Conservation (phyloP, 352 stramenopile species). For the Pythium graminicola region DNA sequence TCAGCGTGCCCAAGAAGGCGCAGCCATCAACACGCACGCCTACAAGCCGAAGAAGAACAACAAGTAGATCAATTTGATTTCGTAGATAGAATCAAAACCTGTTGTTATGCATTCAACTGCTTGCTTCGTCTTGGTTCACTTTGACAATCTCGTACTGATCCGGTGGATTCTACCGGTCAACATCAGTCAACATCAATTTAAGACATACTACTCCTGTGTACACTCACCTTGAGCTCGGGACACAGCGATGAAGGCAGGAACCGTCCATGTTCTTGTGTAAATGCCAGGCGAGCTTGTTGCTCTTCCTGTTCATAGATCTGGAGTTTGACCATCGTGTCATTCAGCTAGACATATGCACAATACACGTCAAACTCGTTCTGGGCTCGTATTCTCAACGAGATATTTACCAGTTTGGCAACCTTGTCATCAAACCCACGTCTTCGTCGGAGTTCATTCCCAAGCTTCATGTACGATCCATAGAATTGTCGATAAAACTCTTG, state of each 20-base stretch:
- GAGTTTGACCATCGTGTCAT: constrained; percentile 48
- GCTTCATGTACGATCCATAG: constrained; percentile 48
- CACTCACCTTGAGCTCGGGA: constrained; percentile 59
- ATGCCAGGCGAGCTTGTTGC: constrained; percentile 29
- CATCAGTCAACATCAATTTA: not conserved
- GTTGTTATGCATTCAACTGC: constrained; percentile 1
- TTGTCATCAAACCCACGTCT: constrained; percentile 48
- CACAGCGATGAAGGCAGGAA: constrained; percentile 68
- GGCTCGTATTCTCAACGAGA: not conserved
- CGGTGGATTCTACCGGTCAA: constrained; percentile 39
- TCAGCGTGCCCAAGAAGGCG: constrained; percentile 54
- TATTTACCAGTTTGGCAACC: constrained; percentile 38
- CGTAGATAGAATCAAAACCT: constrained; percentile 12
- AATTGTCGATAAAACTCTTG: constrained; percentile 84
- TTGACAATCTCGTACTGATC: constrained; percentile 43
- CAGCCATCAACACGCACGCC: constrained; percentile 61
- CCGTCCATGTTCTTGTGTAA: constrained; percentile 53
- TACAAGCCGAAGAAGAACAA: constrained; percentile 43
- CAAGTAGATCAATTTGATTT: constrained; percentile 26
- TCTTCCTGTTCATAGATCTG: constrained; percentile 46
- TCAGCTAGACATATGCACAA: constrained; percentile 43
- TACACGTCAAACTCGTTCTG: too few species aligned
- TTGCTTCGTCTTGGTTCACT: constrained; percentile 7
- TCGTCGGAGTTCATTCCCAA: constrained; percentile 49
- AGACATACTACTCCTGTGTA: not conserved